Evolutionary conservation across 768 basidiomycete genomes (phyloP), one percentile per base, ranked within the genome.

Genomic region (Austroboletus eburneus): DNA sequence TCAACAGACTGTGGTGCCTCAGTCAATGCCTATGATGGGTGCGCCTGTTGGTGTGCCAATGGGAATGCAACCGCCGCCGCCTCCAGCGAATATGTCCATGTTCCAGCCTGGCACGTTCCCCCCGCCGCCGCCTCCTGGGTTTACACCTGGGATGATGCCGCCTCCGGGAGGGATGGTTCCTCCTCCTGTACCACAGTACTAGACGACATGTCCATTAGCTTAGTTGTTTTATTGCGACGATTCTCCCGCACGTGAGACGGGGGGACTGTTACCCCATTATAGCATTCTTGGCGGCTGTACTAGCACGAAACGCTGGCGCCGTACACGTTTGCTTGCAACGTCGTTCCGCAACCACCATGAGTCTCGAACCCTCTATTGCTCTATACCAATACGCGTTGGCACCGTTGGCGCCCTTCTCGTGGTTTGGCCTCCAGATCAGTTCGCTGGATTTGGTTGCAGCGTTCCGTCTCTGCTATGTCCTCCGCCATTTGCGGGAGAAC

Each of bases 381-480:
- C 46, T 79, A 3, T 86, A 76, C 59, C 69, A 74, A 45, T 75
- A 73, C 43, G 65, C 70, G 47, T 64, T 88, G 21, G 61, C 76
- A 46, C 85, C 85, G 17, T 64, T 85, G 30, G 73, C 80, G 1
- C 83, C 82, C 0, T 83, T 87, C 56, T 72, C 79, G 17, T 85
- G 81, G 81, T 76, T 86, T 58, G 82, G 80, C 4, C 60, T 78
- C 46, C 45, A 64, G 16, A 69, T 87, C 48, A 80, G 71, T 58
- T 76, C 82, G 1, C 71, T 91, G 24, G 88, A 90, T 62, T 58
- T 88, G 45, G 70, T 76, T 3, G 87, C 81, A 17, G 76, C 81
- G 1, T 62, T 89, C 45, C 77, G 87, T 29, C 77, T 90, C 34
- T 87, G 87, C 57, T 58, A 87, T 43, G 71, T 78, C 22, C 69